Conservation (phyloP, 192 early-diverging fungal species). For the Coemansia sp. region DNA sequence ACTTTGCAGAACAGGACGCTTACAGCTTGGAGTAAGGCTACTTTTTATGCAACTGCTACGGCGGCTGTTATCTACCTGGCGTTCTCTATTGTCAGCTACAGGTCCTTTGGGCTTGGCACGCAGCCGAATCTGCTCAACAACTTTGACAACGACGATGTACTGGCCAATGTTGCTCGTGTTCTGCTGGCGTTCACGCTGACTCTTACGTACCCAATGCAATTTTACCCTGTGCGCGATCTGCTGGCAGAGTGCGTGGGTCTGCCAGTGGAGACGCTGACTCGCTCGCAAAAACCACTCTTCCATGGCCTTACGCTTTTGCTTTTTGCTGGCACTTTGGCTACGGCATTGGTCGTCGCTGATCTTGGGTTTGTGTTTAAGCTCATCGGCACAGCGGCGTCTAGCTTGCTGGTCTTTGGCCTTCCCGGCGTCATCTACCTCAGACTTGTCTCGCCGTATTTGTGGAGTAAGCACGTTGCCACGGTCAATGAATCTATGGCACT, state of each 20-base stretch:
- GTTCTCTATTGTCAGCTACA: constrained; percentile 62
- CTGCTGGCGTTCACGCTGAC: constrained; percentile 62
- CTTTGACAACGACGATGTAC: constrained; percentile 57
- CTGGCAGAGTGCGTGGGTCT: constrained; percentile 19
- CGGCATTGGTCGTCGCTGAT: constrained; percentile 31
- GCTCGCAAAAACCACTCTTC: constrained; percentile 5
- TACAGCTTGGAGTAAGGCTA: constrained; percentile 51
- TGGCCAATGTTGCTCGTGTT: constrained; percentile 61
- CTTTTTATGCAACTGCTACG: constrained; percentile 50
- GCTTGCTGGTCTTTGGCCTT: constrained; percentile 43
- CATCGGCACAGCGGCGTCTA: constrained; percentile 45
- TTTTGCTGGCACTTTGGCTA: constrained; percentile 35
- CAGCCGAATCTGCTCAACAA: constrained; percentile 67
- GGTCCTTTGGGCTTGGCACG: constrained; percentile 60
- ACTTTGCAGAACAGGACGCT: constrained; percentile 52
- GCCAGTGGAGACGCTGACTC: constrained; percentile 1
- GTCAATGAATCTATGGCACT: not conserved
- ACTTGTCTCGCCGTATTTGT: constrained; percentile 31
- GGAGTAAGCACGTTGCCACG: not conserved
- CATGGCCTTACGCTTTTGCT: constrained; percentile 17
- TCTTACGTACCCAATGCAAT: constrained; percentile 59
- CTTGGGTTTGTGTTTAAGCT: constrained; percentile 54
- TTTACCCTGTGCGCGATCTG: constrained; percentile 50
- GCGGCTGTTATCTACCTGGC: constrained; percentile 58
- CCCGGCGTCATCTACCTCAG: constrained; percentile 41